Conservation (phyloP, 148 eudicot species). For the Agrostemma githago region DNA sequence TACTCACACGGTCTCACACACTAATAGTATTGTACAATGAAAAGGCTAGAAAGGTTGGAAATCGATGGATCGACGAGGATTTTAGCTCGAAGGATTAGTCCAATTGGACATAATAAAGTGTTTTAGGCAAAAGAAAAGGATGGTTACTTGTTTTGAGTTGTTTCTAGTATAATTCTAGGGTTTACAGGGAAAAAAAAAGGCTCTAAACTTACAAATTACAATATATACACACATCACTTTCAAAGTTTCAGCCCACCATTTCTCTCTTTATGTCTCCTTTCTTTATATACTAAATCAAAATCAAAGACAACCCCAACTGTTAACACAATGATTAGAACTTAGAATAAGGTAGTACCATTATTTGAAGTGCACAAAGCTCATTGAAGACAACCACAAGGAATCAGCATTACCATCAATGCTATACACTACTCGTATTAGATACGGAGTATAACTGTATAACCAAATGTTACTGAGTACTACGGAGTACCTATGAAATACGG, state of each 20-base stretch:
- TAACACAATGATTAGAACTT: conserved; percentile 20
- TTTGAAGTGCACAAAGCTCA: conserved; percentile 26
- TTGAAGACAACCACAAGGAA: conserved; percentile 10
- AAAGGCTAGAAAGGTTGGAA: too few relatives aligned
- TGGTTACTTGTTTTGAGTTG: background rate
- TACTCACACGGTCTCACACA: too few relatives aligned
- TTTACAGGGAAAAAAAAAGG: background rate
- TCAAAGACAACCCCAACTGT: background rate
- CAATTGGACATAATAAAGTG: too few relatives aligned
- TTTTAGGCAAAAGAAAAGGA: background rate
- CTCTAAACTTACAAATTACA: background rate
- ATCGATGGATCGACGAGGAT: too few relatives aligned
- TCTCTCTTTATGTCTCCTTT: background rate
- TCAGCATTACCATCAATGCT: background rate
- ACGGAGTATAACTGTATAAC: too few relatives aligned
- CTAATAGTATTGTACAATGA: too few relatives aligned
- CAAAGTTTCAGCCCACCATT: conserved; percentile 9
- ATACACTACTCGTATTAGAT: background rate
- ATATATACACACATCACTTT: background rate
- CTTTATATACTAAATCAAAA: conserved; percentile 8
- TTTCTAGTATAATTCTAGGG: background rate
- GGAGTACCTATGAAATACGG: too few relatives aligned
- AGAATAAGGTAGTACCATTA: background rate
- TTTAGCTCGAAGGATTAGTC: background rate
- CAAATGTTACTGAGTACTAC: too few relatives aligned